phyloP scores from a whole-genome alignment of 805 yeast genomes.

The Candida ovalis region DNA sequence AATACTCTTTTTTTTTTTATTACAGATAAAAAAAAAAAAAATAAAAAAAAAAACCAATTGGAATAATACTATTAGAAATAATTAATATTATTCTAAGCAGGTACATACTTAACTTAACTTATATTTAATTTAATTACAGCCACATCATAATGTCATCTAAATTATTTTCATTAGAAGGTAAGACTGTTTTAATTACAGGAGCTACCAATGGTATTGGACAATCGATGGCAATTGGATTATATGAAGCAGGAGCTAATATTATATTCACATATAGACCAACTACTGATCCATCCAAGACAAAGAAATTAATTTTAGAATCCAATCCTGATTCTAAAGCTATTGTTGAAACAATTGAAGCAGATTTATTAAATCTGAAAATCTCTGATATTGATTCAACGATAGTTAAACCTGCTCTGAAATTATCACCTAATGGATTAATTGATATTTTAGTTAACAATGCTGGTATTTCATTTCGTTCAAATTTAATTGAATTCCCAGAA shows the following conservation, averaged over 20 bases:
- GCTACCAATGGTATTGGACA: conserved; percentile 55
- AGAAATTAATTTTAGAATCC: conserved; percentile 22
- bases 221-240: conserved; percentile 47
- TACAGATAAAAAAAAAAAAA: too few species aligned
- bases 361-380: conserved; percentile 26
- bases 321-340: conserved; percentile 27
- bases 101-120: too few species aligned
- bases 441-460: conserved; percentile 35
- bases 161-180: conserved; percentile 36
- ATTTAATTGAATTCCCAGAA: conserved; percentile 34
- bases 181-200: conserved; percentile 44
- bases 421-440: conserved; percentile 28
- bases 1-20: too few species aligned
- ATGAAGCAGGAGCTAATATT: conserved; percentile 44
- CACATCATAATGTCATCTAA: conserved; percentile 4
- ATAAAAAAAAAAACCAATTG: too few species aligned
- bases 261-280: conserved; percentile 36
- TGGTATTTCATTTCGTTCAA: conserved; percentile 31
- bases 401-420: conserved; percentile 28
- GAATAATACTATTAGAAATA: too few species aligned
- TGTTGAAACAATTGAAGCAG: conserved; percentile 24
- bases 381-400: conserved; percentile 29
- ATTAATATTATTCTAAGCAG: too few species aligned
- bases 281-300: conserved; percentile 27
- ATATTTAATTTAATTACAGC: background rate